Evolutionary conservation across 176 grass and related monocot species (phyloP).

Genomic region (Carex cristatella): DNA sequence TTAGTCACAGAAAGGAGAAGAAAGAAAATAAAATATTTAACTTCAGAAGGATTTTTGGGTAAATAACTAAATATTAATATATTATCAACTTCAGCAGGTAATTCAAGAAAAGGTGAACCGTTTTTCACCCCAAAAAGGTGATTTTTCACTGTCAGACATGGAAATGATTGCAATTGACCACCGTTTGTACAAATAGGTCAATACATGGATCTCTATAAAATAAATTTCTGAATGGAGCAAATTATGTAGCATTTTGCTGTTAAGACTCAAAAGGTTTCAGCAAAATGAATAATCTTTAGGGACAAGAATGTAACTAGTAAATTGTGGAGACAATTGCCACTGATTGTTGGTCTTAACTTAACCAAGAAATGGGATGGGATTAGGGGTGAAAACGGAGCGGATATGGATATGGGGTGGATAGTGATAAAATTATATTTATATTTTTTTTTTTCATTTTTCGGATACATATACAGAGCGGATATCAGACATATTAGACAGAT

Average conservation of each 20-base stretch:
- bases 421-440: too few relatives aligned
- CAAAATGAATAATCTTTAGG: not conserved
- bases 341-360: not conserved
- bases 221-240: not conserved
- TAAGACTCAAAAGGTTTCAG: not conserved
- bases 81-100: not conserved
- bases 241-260: not conserved
- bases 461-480: too few relatives aligned
- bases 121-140: not conserved
- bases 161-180: not conserved
- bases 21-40: not conserved
- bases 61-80: too few relatives aligned
- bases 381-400: too few relatives aligned
- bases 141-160: not conserved
- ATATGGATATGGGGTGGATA: too few relatives aligned
- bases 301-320: not conserved
- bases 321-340: not conserved
- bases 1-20: not conserved
- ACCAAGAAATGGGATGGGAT: not conserved
- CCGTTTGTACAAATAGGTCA: not conserved
- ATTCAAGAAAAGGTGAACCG: not conserved
- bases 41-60: too few relatives aligned
- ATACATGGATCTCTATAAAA: not conserved
- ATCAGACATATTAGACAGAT: too few relatives aligned
- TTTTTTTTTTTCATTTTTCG: too few relatives aligned